Evolutionary conservation across 192 early-diverging fungal genomes (phyloP), one percentile per base, ranked within the genome.

Genomic region (Lobosporangium transversale): DNA sequence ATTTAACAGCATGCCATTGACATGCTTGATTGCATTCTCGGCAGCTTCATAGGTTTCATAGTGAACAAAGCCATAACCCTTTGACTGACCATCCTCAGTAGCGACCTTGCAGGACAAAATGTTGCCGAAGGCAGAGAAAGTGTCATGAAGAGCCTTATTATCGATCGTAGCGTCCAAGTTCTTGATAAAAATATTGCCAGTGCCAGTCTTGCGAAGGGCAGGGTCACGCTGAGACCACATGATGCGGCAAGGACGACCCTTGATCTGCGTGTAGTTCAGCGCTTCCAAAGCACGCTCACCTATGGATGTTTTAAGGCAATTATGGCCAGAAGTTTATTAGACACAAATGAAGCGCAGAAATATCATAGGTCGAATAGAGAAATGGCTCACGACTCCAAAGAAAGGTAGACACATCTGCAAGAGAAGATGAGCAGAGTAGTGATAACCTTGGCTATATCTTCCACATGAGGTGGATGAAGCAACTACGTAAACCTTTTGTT

Each of bases 141-240:
- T 98, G 80, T 99, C 97, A 85, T 98, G 96, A 40, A 99, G 89
- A 32, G 97, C 95, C 89, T 98, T 96, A 88, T 96, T 94, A 87
- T 99, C 97, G 78, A 99, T 99, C 49, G 94, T 83, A 33, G 90
- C 82, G 85, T 98, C 97, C 42, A 99, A 84, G 89, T 99, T 99
- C 88, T 99, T 99, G 89, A 99, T 99, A 79, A 99, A 99, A 80
- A 99, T 95, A 87, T 99, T 99, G 67, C 96, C 96, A 40, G 86
- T 85, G 31, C 96, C 95, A 56, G 88, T 88, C 73, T 92, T 91
- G 83, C 97, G 95, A 61, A 94, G 83, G 47, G 94, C 88, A 30
- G 97, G 97, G 87, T 99, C 96, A 68, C 97, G 94, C 87, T 99
- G 95, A 42, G 95, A 97, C 96, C 96, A 99, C 97, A 99, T 99